Evolutionary conservation across 805 yeast genomes (phyloP), one percentile per base, ranked within the genome.

Genomic region (Candida montana): DNA sequence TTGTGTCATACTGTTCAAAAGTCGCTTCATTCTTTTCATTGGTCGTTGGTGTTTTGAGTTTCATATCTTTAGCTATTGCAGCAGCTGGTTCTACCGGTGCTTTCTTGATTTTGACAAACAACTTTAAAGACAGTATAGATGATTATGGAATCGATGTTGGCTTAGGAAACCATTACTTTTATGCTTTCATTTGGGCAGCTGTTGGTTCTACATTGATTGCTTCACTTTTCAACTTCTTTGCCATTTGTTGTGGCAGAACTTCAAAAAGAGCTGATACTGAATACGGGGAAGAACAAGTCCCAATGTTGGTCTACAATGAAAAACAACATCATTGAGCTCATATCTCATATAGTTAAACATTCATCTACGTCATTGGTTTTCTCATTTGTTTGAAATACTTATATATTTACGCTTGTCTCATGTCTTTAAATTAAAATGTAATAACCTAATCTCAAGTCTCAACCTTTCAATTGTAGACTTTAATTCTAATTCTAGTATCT

Each of bases 151-250:
- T 81, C 36, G 57, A 61, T 30, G 74, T 86, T 2, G 56, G 58
- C 29, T 53, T 85, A 38, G 74, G 77, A 27, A 62, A 64, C 16
- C 60, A 63, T 30, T 42, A 52, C 38, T 81, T 73, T 50, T 72
- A 77, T 40, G 88, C 78, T 3, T 61, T 81, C 35, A 63, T 77
- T 8, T 85, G 91, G 93, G 77, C 77, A 12, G 71, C 80, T 1
- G 73, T 70, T 3, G 81, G 60, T 13, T 77, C 78, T 7, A 53
- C 72, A 2, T 44, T 75, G 13, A 38, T 71, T 37, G 58, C 75
- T 12, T 48, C 61, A n/a, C 16, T 72, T 17, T 46, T 61, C 42
- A 54, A 48, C 37, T 21, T 51, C 21, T 48, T 69, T 36, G 61
- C 69, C 21, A 57, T 63, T 23, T 72, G 76, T 58, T 70, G 73